Conservation (phyloP, 805 yeast genomes). For the Yarrowia sp. region DNA sequence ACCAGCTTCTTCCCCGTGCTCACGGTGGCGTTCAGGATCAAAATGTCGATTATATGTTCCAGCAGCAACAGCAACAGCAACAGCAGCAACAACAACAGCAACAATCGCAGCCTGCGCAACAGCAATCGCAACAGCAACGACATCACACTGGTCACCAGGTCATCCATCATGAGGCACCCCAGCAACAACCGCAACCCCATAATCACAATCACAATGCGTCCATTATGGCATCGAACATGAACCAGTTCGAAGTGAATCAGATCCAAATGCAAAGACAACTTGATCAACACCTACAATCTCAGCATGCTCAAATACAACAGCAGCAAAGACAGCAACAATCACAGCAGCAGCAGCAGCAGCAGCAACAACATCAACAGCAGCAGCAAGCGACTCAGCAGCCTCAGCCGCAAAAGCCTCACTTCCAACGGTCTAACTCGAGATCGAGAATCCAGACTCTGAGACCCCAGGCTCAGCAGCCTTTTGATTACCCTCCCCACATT, state of each 20-base stretch:
- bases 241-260: constrained; percentile 5
- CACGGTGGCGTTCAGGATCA: background rate
- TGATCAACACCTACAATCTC: constrained; percentile 19
- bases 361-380: constrained; percentile 21
- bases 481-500: constrained; percentile 8
- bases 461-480: constrained; percentile 21
- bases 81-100: background rate
- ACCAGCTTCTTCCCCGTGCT: background rate
- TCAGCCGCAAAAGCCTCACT: constrained; percentile 18
- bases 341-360: constrained; percentile 21
- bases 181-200: background rate
- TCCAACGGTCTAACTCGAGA: constrained; percentile 2
- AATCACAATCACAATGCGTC: constrained; percentile 7
- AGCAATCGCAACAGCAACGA: background rate
- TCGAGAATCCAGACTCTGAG: constrained; percentile 15
- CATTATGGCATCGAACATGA: background rate
- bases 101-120: background rate
- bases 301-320: constrained; percentile 24
- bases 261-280: constrained; percentile 5
- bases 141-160: background rate
- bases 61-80: constrained; percentile 1
- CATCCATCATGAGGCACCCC: background rate
- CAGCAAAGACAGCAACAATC: constrained; percentile 24
- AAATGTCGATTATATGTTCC: constrained; percentile 9
- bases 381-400: constrained; percentile 1